Base-by-base conservation (phyloP, 1,284 basidiomycete genomes). In the Papiliotrema terrestris region DNA sequence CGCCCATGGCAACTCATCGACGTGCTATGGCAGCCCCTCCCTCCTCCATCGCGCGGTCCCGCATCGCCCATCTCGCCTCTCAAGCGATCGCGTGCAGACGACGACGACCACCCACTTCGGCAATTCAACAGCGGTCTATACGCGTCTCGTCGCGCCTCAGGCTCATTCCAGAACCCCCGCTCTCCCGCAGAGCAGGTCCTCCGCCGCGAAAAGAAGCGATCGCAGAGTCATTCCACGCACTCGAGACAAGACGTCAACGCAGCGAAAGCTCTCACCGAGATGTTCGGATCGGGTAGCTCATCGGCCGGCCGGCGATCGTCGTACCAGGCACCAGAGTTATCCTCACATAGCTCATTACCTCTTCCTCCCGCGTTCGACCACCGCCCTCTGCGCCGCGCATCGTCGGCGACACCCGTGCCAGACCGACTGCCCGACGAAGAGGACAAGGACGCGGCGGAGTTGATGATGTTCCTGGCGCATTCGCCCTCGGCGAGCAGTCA, bases 401-500 rank as follows among this genome's bases (percentile, higher is more conserved):
- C 29, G 13, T 61, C 56, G 2, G 43, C 44, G 9, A 45, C 47
- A 6, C 48, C 47, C 13, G 22, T 37, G 11, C 45, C 37, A 8
- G 49, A 14, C 17, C 39, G 39, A 20, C 14, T 15, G n/a, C 46
- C 45, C 2, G 62, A 58, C 15, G 71, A 72, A 45, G 74, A 74
- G 32, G 73, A 76, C 57, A 66, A 71, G 55, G 58, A 60, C 37
- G 75, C 75, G 0, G 75, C 69, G 22, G 75, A 76, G 52, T 59
- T 76, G 48, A 76, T 76, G 75, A 74, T 76, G 67, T 76, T 74
- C 56, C 61, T 76, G 14, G 75, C 75, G 1, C 72, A 73, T 54
- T 71, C 68, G n/a, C 75, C 75, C 9, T 69, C 67, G 26, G 69
- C 69, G 0, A 51, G 62, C 37, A 56, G 56, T 20, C 45, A 52